These are phyloP conservation scores for Hypoxylon lienhwacheense DNA, from an alignment of 495 filamentous ascomycete genomes.

Conservation along the genomic window DNA sequence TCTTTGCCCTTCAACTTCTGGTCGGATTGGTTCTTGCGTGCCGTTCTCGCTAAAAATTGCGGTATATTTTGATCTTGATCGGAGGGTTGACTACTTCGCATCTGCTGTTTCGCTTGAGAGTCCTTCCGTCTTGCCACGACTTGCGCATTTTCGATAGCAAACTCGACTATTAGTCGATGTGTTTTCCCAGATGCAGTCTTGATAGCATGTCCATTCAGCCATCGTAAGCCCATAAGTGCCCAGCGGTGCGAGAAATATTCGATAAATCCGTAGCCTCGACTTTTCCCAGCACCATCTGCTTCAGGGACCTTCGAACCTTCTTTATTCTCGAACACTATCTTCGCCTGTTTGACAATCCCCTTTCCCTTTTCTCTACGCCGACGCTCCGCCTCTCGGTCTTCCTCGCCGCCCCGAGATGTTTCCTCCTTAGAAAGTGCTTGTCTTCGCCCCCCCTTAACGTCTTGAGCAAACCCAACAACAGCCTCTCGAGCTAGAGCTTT, in stretches of 20 bases:
- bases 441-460: constrained; percentile 74
- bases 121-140: constrained; percentile 80
- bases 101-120: constrained; percentile 59
- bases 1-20: constrained; percentile 24
- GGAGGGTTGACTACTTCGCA: constrained; percentile 3
- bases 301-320: constrained; percentile 81
- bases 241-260: constrained; percentile 93
- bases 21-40: not conserved
- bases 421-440: constrained; percentile 86
- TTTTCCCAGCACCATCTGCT: constrained; percentile 67
- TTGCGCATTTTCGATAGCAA: constrained; percentile 97
- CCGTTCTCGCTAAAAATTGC: not conserved
- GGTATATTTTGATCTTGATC: not conserved
- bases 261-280: constrained; percentile 94
- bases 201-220: constrained; percentile 83
- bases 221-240: constrained; percentile 92
- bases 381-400: constrained; percentile 77
- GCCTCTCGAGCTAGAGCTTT: constrained; percentile 89
- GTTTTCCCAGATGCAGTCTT: constrained; percentile 53
- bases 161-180: constrained; percentile 84
- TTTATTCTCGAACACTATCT: constrained; percentile 85
- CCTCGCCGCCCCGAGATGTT: constrained; percentile 69
- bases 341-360: constrained; percentile 93
- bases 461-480: constrained; percentile 88
- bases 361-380: constrained; percentile 78